Percentiles rank a stretch among this genome's conserved stretches.
Evolutionary conservation across 352 stramenopile genomes (phyloP).

Genomic region (Globisporangium cylindrosporum): DNA sequence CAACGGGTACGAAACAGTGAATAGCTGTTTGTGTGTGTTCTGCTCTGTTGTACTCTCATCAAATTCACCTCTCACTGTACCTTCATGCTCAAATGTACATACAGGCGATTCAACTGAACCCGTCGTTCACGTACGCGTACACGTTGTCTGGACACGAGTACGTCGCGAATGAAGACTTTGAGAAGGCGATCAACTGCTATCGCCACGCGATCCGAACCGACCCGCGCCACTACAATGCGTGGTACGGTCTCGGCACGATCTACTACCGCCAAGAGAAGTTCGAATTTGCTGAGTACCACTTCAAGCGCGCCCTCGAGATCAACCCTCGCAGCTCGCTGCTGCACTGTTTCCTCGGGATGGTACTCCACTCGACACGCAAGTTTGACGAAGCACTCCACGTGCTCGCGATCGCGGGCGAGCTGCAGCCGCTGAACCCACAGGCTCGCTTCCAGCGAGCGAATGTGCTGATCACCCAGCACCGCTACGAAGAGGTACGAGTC

Average conservation of each 20-base stretch:
- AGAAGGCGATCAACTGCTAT: slow-evolving; percentile 96
- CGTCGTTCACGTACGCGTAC: slow-evolving; percentile 97
- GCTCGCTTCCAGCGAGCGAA: slow-evolving; percentile 93
- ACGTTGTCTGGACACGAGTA: slow-evolving; percentile 98
- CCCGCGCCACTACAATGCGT: slow-evolving; percentile 92
- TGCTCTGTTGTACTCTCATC: not conserved
- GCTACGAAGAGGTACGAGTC: slow-evolving; percentile 73
- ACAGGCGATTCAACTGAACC: slow-evolving; percentile 92
- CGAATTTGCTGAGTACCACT: slow-evolving; percentile 97
- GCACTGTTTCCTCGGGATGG: slow-evolving; percentile 95
- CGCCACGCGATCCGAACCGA: slow-evolving; percentile 92
- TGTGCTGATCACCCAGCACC: slow-evolving; percentile 92
- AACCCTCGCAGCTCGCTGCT: slow-evolving; percentile 94
- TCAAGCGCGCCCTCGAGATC: slow-evolving; percentile 91
- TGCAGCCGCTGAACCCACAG: slow-evolving; percentile 94
- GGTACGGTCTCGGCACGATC: slow-evolving; percentile 92
- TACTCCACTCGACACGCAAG: slow-evolving; percentile 89
- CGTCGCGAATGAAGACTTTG: slow-evolving; percentile 97
- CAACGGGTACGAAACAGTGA: slow-evolving; percentile 60
- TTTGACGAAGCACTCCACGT: slow-evolving; percentile 90
- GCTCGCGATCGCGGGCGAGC: slow-evolving; percentile 80
- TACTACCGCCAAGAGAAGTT: slow-evolving; percentile 98
- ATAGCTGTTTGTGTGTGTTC: not conserved
- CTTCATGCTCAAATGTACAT: not conserved
- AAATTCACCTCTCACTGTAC: not conserved